Evolutionary conservation across 2,329 filamentous ascomycete genomes (phyloP), one percentile per base, ranked within the genome.

Genomic region (Fusarium staphyleae): DNA sequence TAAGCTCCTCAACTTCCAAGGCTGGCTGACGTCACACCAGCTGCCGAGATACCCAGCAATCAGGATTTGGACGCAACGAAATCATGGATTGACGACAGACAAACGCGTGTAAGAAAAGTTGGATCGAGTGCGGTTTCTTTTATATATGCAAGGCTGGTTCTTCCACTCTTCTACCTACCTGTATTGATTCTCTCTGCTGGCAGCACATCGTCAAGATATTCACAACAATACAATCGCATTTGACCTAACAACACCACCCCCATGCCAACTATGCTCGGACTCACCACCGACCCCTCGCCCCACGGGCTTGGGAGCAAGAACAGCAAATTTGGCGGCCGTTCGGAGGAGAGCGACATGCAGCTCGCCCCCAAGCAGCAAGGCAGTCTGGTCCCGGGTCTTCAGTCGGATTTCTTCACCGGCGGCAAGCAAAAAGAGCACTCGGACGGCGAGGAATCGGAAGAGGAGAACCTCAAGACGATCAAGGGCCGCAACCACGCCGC

Each of bases 221-320:
- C 45, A 22, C 10, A 29, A 15, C 19, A 29, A 42, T 14, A 26
- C n/a, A 15, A 39, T n/a, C 11, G 13, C 28, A 12, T 30, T 4
- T 7, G 5, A 39, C n/a, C n/a, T 29, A 13, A 16, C 26, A 45
- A 46, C 13, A 49, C 47, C 51, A 26, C n/a, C 54, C 63, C 36
- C 59, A 68, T 68, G 66, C 66, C 66, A 37, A 57, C 63, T 30
- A 66, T 68, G 66, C 65, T 68, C 35, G 66, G 66, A 39, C 52
- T 68, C 30, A 68, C 65, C 42, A 66, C 62, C 33, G 66, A 68
- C 19, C 57, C 48, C 12, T 68, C 66, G 11, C 51, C 62, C 29
- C 57, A 68, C 43, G 66, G 63, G 3, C 54, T 68, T 32, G 53
- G 52, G 11, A 40, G 52, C 32, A 35, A 53, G 13, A 42, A 56